Evolutionary conservation across 2,329 filamentous ascomycete genomes (phyloP).

Genomic region (Alternaria incomplexa): DNA sequence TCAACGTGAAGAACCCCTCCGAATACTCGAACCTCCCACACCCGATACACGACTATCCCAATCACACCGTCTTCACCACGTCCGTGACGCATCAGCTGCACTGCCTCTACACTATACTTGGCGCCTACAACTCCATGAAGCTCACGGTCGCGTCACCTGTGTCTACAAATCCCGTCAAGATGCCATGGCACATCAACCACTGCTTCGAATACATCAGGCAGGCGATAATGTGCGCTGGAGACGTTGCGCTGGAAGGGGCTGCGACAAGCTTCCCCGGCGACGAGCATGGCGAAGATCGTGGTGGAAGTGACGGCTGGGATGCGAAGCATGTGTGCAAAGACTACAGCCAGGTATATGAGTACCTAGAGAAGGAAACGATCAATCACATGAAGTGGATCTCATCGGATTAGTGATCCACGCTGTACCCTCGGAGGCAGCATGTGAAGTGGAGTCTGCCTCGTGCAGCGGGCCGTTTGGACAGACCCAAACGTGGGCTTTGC

Average conservation of each 20-base stretch:
- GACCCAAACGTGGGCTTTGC: neutral
- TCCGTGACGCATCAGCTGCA: constrained; percentile 45
- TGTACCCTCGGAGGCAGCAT: neutral
- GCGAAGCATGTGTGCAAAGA: constrained; percentile 43
- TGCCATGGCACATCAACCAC: constrained; percentile 45
- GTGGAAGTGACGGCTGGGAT: constrained; percentile 46
- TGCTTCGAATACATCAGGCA: constrained; percentile 45
- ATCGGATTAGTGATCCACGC: constrained; percentile 10
- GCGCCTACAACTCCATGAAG: constrained; percentile 40
- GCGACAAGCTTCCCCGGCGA: constrained; percentile 39
- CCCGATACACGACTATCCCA: constrained; percentile 42
- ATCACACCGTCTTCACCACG: constrained; percentile 39
- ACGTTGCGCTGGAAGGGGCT: constrained; percentile 42
- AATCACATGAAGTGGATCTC: constrained; percentile 41
- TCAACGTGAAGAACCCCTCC: constrained; percentile 30
- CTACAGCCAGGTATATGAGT: constrained; percentile 38
- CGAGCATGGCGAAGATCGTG: constrained; percentile 32
- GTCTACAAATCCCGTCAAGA: constrained; percentile 25
- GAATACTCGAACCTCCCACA: constrained; percentile 36
- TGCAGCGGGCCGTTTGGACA: neutral
- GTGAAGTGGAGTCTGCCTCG: neutral
- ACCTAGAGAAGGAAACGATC: constrained; percentile 36
- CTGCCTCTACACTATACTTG: constrained; percentile 42
- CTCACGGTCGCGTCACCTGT: constrained; percentile 15
- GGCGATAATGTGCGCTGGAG: constrained; percentile 43